phyloP scores from a whole-genome alignment of 2,329 filamentous ascomycete species.

The Sporothrix schenckii region DNA sequence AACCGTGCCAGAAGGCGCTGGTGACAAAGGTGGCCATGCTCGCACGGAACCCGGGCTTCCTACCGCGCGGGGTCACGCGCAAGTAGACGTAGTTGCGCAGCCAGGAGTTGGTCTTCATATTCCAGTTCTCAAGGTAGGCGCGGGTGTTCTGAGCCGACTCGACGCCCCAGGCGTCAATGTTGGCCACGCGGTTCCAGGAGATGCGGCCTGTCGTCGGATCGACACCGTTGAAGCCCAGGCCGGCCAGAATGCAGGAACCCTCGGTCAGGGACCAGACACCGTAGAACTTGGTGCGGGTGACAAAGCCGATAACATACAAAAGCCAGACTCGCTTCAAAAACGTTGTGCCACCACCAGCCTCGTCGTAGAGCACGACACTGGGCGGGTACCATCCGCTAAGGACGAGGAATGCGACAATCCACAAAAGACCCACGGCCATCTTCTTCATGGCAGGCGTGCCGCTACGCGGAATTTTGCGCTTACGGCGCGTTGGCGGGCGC shows the following conservation, averaged over 20 bases:
- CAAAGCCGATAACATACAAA: constrained; percentile 81
- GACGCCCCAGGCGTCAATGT: constrained; percentile 82
- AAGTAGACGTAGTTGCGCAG: constrained; percentile 94
- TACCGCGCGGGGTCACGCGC: constrained; percentile 89
- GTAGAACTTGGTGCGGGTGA: constrained; percentile 89
- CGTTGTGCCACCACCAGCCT: constrained; percentile 65
- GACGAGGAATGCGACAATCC: constrained; percentile 78
- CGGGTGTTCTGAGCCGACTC: constrained; percentile 93
- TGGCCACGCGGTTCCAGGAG: constrained; percentile 86
- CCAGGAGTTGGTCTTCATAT: constrained; percentile 99
- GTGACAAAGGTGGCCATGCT: constrained; percentile 93
- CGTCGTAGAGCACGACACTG: constrained; percentile 58
- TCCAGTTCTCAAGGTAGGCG: constrained; percentile 89
- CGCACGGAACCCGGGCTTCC: constrained; percentile 94
- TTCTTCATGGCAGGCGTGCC: constrained; percentile 82
- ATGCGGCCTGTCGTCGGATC: constrained; percentile 82
- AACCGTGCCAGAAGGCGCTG: constrained; percentile 96
- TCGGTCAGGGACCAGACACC: constrained; percentile 93
- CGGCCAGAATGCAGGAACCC: constrained; percentile 89
- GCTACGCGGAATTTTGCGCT: constrained; percentile 89
- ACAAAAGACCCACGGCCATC: constrained; percentile 69
- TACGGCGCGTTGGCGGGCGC: constrained; percentile 82
- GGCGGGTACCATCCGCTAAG: constrained; percentile 54
- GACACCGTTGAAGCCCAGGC: constrained; percentile 91
- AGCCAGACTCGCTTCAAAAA: constrained; percentile 75